Evolutionary conservation across 2,329 filamentous ascomycete species (phyloP), one percentile per base, ranked within the genome.

Genomic region (Neurospora sp.): DNA sequence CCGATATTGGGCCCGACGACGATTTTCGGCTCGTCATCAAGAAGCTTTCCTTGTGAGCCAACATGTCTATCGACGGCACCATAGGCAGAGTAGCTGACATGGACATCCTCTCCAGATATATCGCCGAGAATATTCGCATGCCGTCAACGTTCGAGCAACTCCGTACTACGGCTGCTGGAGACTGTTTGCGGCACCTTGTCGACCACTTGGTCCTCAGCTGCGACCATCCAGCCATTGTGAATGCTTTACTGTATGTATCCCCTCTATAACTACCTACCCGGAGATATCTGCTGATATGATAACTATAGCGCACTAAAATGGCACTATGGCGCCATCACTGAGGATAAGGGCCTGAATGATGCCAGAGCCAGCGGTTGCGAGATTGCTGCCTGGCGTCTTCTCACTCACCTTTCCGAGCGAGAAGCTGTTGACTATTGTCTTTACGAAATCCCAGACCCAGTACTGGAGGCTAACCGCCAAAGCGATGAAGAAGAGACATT

Each of bases 301-400:
- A 19, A 40, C 19, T 52, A n/a, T 69, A 92, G 91, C 67, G 91
- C 90, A 1, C 82, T 93, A 38, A 91, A 91, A 77, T 92, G 90
- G 83, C 91, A 94, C 76, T 95, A 89, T 75, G 82, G 90, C 71
- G 82, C 86, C 33, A 84, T 87, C 12, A 82, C 84, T 40, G 89
- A 91, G 72, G 83, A 91, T 70, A 87, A 87, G 71, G 88, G 88
- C 4, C 80, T 94, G 39, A 87, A 88, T 70, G 86, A 91, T 70
- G 87, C 90, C 15, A 85, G 91, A 69, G 90, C 90, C 23, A 87
- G 88, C 76, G 91, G 90, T 37, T 94, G 91, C 76, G 92, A 95
- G 81, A 91, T 93, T 72, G 90, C 93, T 15, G 92, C 92, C 43
- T 93, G 91, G 90, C 87, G 91, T 46, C 92, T 93, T 74, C 82